Evolutionary conservation across 805 yeast species (phyloP).

Genomic region (Torulaspora franciscae): DNA sequence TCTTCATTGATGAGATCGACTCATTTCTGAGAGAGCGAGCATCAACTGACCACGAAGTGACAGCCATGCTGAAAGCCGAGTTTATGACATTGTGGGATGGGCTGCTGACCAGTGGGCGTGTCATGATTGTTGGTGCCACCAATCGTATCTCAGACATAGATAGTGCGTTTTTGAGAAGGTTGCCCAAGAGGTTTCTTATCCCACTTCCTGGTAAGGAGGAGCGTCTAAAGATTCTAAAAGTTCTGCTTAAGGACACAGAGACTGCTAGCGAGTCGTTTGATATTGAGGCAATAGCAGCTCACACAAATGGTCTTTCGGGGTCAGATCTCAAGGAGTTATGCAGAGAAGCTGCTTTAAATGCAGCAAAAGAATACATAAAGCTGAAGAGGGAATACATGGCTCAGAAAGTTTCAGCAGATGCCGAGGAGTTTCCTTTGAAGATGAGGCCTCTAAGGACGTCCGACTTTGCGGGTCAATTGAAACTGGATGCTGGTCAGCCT

Average conservation of each 20-base stretch:
- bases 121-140: constrained; percentile 90
- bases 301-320: constrained; percentile 78
- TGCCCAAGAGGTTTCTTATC: constrained; percentile 86
- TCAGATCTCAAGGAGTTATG: constrained; percentile 88
- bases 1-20: constrained; percentile 94
- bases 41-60: constrained; percentile 87
- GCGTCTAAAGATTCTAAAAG: constrained; percentile 62
- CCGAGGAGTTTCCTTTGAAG: constrained; percentile 36
- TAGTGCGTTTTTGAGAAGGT: constrained; percentile 82
- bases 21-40: constrained; percentile 85
- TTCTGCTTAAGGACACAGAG: constrained; percentile 61
- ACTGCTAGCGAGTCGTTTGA: constrained; percentile 55
- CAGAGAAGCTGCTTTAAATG: constrained; percentile 86
- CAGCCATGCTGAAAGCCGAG: constrained; percentile 90
- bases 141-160: constrained; percentile 90
- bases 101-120: constrained; percentile 65
- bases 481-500: constrained; percentile 23
- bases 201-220: constrained; percentile 65
- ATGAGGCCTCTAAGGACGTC: constrained; percentile 60
- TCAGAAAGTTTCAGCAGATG: constrained; percentile 10
- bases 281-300: constrained; percentile 50
- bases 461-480: constrained; percentile 49
- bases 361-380: constrained; percentile 80
- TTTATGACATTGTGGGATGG: constrained; percentile 99
- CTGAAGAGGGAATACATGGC: constrained; percentile 45